phyloP scores from a whole-genome alignment of 192 early-diverging fungal species.

The Chytriomyces sp. region DNA sequence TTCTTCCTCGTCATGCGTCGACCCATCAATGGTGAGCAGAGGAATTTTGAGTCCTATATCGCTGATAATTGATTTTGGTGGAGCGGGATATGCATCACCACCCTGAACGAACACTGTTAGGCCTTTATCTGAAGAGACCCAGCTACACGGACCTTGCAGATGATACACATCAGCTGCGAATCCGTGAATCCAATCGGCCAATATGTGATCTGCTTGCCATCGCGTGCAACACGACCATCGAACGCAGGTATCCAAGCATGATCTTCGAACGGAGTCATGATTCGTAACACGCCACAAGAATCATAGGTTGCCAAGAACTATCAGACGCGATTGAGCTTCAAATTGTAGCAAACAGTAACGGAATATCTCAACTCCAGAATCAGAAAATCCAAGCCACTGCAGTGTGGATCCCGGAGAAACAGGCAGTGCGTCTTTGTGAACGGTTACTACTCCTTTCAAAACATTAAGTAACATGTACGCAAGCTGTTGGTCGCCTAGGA shows the following conservation, averaged over 20 bases:
- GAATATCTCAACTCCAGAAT: conserved; percentile 58
- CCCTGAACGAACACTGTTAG: conserved; percentile 42
- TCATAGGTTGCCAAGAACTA: conserved; percentile 78
- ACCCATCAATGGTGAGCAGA: conserved; percentile 55
- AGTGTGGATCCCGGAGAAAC: conserved; percentile 63
- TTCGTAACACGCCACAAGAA: conserved; percentile 72
- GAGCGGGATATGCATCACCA: conserved; percentile 59
- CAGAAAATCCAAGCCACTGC: conserved; percentile 85
- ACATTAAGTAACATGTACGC: conserved; percentile 70
- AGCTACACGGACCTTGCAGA: conserved; percentile 60
- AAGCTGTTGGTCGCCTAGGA: conserved; percentile 49
- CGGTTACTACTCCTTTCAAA: conserved; percentile 36
- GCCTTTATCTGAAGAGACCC: background rate
- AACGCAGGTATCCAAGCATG: conserved; percentile 81
- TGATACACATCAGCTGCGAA: conserved; percentile 69
- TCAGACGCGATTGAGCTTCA: background rate
- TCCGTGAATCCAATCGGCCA: conserved; percentile 87
- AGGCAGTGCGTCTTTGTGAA: conserved; percentile 65
- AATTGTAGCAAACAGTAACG: background rate
- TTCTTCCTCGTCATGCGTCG: conserved; percentile 37
- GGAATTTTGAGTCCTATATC: conserved; percentile 72
- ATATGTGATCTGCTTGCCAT: conserved; percentile 60
- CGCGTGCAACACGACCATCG: conserved; percentile 54
- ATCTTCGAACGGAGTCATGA: conserved; percentile 71
- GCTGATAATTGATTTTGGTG: conserved; percentile 70